Conservation (phyloP, 345 rosid species). For the Eucalyptus erythrocorys region DNA sequence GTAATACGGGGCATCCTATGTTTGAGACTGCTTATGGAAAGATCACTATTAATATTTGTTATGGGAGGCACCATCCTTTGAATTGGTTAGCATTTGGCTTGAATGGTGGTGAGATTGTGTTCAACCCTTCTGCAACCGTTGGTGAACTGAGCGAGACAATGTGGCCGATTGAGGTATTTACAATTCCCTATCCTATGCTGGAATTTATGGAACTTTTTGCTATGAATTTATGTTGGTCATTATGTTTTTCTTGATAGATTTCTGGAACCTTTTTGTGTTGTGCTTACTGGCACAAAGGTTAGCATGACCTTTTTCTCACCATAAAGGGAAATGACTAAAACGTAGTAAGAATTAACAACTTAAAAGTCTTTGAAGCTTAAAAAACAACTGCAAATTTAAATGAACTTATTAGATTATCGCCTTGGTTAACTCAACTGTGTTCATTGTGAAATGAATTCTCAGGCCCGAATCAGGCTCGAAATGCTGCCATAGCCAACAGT, state of each 20-base stretch:
- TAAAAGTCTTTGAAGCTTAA: neutral
- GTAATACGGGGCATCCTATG: slow-evolving; percentile 90
- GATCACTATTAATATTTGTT: slow-evolving; percentile 82
- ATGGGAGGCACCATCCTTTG: slow-evolving; percentile 93
- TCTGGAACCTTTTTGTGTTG: neutral
- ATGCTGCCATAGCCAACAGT: slow-evolving; percentile 87
- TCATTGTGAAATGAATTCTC: neutral
- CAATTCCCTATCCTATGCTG: neutral
- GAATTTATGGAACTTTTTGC: neutral
- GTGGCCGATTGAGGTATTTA: slow-evolving; percentile 91
- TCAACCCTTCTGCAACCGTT: slow-evolving; percentile 96
- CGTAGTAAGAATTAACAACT: neutral
- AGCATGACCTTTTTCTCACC: neutral
- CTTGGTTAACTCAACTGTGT: neutral
- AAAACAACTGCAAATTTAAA: too few relatives aligned
- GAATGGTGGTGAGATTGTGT: slow-evolving; percentile 95
- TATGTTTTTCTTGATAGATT: neutral
- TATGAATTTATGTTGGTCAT: neutral
- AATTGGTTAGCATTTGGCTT: slow-evolving; percentile 96
- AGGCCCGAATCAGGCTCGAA: too few relatives aligned
- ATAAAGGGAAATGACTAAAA: neutral
- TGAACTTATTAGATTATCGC: neutral
- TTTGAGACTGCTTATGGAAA: slow-evolving; percentile 88
- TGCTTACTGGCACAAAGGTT: neutral
- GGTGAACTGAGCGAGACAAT: slow-evolving; percentile 95